Conservation (phyloP, 2,329 filamentous ascomycete species). For the Xylaria sp. region DNA sequence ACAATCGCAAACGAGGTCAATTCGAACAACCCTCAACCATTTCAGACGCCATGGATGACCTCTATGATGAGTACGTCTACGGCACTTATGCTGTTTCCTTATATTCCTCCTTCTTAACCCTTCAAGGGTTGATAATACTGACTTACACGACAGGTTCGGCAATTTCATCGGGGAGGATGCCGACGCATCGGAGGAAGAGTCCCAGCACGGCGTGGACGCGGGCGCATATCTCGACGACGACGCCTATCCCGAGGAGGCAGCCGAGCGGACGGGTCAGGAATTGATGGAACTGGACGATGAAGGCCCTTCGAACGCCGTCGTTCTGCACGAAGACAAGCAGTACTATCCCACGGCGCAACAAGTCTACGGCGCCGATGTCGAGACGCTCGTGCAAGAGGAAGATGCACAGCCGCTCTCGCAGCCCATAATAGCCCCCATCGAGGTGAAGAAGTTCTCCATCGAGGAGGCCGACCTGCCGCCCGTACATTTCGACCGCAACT, state of each 20-base stretch:
- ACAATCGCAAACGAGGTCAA: conserved; percentile 28
- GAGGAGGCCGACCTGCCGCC: conserved; percentile 91
- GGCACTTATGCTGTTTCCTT: background rate
- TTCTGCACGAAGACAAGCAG: conserved; percentile 98
- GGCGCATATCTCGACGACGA: conserved; percentile 86
- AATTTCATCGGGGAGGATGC: conserved; percentile 97
- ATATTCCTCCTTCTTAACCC: background rate
- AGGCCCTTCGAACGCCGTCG: conserved; percentile 93
- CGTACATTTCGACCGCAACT: conserved; percentile 87
- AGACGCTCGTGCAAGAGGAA: conserved; percentile 96
- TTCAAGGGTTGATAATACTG: conserved; percentile 32
- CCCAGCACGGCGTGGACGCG: conserved; percentile 78
- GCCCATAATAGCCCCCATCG: conserved; percentile 92
- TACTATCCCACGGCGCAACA: conserved; percentile 99
- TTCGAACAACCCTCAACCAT: conserved; percentile 44
- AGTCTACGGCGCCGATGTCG: conserved; percentile 92
- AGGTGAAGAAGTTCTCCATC: conserved; percentile 95
- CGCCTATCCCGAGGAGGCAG: conserved; percentile 75
- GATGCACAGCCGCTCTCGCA: conserved; percentile 92
- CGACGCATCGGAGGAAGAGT: conserved; percentile 86
- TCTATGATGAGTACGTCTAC: conserved; percentile 86
- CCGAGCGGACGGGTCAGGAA: conserved; percentile 77
- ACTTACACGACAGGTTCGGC: conserved; percentile 75
- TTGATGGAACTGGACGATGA: conserved; percentile 94
- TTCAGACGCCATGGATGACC: conserved; percentile 79